Base-by-base conservation (phyloP, 1,284 basidiomycete species). In the Phellopilus nigrolimitatus region DNA sequence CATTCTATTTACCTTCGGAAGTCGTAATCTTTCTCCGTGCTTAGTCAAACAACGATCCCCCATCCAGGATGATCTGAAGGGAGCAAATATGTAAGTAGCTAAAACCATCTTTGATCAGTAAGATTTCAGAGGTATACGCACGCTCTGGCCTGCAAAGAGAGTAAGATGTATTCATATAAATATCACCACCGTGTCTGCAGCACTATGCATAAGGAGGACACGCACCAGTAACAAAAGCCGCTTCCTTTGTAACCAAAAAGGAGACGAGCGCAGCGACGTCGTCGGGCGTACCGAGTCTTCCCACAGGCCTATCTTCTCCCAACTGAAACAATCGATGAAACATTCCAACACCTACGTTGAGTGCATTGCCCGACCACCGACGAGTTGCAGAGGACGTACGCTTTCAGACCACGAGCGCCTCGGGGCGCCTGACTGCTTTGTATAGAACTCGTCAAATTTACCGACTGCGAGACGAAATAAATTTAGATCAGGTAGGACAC, bases 221-320 rank as follows among this genome's bases (percentile, higher is more conserved):
- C 59, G 21, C 25, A 59, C 59, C 60, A 4, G 59, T 61, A 19
- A 60, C 53, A 36, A 59, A 61, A 3, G 51, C 53, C 7, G 60
- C 49, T 13, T 53, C 56, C 24, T 60, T 56, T 5, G 57, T 59
- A 4, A 49, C 57, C 12, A 61, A 22, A 30, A 57, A 60, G 3
- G 57, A 56, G 8, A 60, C 58, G 12, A 57, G 45, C 2, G 47
- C 54, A n/a, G 56, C 58, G 10, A 59, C 31, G 15, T 59, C 52
- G n/a, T 59, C 59, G 6, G 55, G 46, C 6, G 47, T 55, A 30
- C 59, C 59, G 8, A 56, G 12, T 33, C 56, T 49, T 15, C 43
- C 30, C 15, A 58, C 25, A 13, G 49, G 22, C 9, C 28, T n/a
- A n/a, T 8, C 24, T 4, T 24, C 17, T 51, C 28, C 38, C 37